Evolutionary conservation across 2,329 filamentous ascomycete species (phyloP).

Genomic region (Chaetothyriales sp.): DNA sequence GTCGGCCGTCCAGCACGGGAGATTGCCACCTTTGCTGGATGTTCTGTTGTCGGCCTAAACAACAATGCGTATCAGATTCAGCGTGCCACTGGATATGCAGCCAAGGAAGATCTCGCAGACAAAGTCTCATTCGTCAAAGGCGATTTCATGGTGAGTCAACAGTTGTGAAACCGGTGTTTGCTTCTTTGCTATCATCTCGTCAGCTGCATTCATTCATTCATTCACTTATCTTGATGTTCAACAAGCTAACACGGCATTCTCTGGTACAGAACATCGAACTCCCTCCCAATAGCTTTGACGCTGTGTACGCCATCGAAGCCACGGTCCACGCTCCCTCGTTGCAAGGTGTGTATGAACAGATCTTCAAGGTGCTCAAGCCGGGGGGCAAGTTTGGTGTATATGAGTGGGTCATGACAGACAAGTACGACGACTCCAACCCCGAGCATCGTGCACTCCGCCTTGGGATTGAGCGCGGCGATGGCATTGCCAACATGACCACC

Average conservation of each 20-base stretch:
- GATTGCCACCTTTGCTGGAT: slow-evolving; percentile 89
- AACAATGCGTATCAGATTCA: slow-evolving; percentile 99
- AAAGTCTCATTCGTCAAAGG: slow-evolving; percentile 84
- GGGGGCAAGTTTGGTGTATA: slow-evolving; percentile 93
- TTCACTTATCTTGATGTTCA: too few species aligned
- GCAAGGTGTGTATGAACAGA: slow-evolving; percentile 84
- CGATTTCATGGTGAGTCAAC: slow-evolving; percentile 97
- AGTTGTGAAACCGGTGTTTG: too few species aligned
- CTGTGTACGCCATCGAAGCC: slow-evolving; percentile 92
- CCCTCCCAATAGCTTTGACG: slow-evolving; percentile 79
- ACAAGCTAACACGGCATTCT: too few species aligned
- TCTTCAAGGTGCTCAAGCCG: slow-evolving; percentile 88
- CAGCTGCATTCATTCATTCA: too few species aligned
- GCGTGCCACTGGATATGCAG: slow-evolving; percentile 71
- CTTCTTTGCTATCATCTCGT: too few species aligned
- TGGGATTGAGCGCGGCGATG: slow-evolving; percentile 87
- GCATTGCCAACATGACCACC: slow-evolving; percentile 94
- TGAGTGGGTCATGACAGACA: slow-evolving; percentile 97
- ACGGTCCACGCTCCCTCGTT: slow-evolving; percentile 87
- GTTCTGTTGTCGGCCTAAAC: slow-evolving; percentile 81
- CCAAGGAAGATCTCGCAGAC: slow-evolving; percentile 62
- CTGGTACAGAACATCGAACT: slow-evolving; percentile 32
- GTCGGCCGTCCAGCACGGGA: slow-evolving; percentile 89
- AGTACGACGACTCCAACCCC: slow-evolving; percentile 78
- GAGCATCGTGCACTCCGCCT: slow-evolving; percentile 80